These are phyloP conservation scores for Micromonas pusilla DNA, from an alignment of 139 green algal species.

Conservation along the genomic window DNA sequence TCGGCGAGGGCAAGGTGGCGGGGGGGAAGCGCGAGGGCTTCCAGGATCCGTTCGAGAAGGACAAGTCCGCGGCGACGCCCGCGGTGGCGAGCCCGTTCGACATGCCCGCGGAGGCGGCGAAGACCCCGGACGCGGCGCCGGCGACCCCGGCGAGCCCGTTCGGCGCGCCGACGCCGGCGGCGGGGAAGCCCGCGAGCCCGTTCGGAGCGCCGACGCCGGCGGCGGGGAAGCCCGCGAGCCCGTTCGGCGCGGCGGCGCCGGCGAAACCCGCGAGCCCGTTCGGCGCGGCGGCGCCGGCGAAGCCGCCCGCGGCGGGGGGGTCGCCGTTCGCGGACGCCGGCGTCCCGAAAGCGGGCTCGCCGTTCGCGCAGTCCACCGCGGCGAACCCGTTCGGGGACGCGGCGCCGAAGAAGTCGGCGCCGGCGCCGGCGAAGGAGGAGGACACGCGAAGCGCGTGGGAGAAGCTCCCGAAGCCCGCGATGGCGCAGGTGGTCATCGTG, in stretches of 20 bases:
- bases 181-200: background rate
- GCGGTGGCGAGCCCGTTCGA: background rate
- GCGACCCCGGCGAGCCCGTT: background rate
- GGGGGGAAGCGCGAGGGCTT: background rate
- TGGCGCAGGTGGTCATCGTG: slow-evolving; percentile 36
- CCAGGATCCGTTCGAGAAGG: background rate
- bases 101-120: background rate
- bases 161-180: background rate
- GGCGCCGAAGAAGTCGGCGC: background rate
- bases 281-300: background rate
- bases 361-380: slow-evolving; percentile 2
- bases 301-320: background rate
- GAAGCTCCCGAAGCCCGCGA: background rate
- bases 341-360: background rate
- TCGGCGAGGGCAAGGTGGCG: background rate
- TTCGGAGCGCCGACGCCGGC: background rate
- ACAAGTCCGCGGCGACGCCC: background rate
- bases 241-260: slow-evolving; percentile 3
- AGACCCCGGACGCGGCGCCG: background rate
- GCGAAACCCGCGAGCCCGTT: background rate
- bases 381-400: background rate
- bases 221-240: background rate
- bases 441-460: background rate
- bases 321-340: slow-evolving; percentile 10
- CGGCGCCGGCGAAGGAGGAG: background rate